Conservation (phyloP, 2,329 filamentous ascomycete species). For the Alternaria rosae region DNA sequence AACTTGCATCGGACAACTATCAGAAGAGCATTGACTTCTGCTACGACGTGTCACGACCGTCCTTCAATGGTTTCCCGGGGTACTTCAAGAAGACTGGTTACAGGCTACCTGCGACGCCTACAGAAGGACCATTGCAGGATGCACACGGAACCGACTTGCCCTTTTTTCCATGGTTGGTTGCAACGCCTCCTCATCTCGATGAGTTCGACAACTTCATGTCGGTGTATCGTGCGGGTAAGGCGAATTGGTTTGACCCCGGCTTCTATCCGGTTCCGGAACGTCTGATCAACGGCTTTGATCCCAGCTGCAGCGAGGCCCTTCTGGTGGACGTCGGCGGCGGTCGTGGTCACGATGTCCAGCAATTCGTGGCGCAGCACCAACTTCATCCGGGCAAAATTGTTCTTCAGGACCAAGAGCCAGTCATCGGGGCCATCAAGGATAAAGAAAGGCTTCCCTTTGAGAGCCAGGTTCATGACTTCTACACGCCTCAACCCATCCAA, state of each 20-base stretch:
- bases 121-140: conserved; percentile 47
- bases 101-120: conserved; percentile 9
- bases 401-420: conserved; percentile 58
- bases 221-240: conserved; percentile 17
- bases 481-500: conserved; percentile 56
- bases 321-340: conserved; percentile 57
- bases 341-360: conserved; percentile 52
- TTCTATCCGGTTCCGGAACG: conserved; percentile 23
- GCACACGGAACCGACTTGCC: conserved; percentile 47
- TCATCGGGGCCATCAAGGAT: conserved; percentile 25
- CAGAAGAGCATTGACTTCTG: conserved; percentile 49
- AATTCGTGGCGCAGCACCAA: conserved; percentile 40
- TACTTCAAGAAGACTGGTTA: conserved; percentile 20
- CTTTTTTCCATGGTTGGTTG: conserved; percentile 50
- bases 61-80: conserved; percentile 18
- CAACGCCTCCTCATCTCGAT: conserved; percentile 45
- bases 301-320: conserved; percentile 20
- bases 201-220: conserved; percentile 23
- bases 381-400: conserved; percentile 53
- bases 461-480: conserved; percentile 54
- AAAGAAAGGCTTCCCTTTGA: conserved; percentile 40
- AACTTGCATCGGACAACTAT: conserved; percentile 46
- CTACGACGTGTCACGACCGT: conserved; percentile 46
- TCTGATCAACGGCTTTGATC: conserved; percentile 37
- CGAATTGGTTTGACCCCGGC: conserved; percentile 18